A percentile compares a stretch with the other conserved stretches of the same genome.
Evolutionary conservation across 1,284 basidiomycete species (phyloP).

Genomic region (Bondarzewia mesenterica): DNA sequence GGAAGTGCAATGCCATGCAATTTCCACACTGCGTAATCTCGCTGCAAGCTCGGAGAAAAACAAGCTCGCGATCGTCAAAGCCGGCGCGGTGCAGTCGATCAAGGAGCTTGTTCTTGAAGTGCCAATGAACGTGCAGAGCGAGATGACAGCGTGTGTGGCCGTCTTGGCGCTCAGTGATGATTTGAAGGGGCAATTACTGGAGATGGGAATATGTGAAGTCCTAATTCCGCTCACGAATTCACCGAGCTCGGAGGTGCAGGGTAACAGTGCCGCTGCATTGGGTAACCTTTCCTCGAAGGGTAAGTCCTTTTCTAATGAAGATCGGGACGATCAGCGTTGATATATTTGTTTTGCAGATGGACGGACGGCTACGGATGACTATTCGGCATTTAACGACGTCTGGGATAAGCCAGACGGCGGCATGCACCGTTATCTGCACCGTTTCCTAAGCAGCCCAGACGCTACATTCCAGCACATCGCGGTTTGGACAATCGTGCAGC

Average conservation of each 20-base stretch:
- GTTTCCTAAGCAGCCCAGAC: constrained; percentile 91
- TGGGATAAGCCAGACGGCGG: constrained; percentile 98
- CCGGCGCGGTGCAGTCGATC: constrained; percentile 96
- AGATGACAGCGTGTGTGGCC: constrained; percentile 99
- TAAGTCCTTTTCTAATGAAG: constrained; percentile 23
- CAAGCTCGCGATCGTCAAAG: constrained; percentile 97
- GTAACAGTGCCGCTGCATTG: constrained; percentile 95
- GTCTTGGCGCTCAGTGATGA: constrained; percentile 92
- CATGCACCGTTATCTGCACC: constrained; percentile 90
- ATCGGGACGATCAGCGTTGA: constrained; percentile 1
- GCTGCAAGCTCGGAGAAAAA: constrained; percentile 98
- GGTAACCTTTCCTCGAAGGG: constrained; percentile 97
- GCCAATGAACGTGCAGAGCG: constrained; percentile 95
- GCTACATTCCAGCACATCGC: constrained; percentile 99
- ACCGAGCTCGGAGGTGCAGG: constrained; percentile 95
- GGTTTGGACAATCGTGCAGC: constrained; percentile 97
- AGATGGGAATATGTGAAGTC: constrained; percentile 98
- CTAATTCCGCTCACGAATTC: constrained; percentile 96
- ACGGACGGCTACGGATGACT: constrained; percentile 82
- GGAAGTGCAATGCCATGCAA: constrained; percentile 99
- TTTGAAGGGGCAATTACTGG: constrained; percentile 88
- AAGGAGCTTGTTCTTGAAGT: constrained; percentile 95
- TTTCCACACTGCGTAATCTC: constrained; percentile 93
- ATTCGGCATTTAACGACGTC: constrained; percentile 95
- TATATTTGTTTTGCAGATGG: constrained; percentile 41